phyloP scores from a whole-genome alignment of 2,329 filamentous ascomycete species.

The Macrophomina phaseolina region DNA sequence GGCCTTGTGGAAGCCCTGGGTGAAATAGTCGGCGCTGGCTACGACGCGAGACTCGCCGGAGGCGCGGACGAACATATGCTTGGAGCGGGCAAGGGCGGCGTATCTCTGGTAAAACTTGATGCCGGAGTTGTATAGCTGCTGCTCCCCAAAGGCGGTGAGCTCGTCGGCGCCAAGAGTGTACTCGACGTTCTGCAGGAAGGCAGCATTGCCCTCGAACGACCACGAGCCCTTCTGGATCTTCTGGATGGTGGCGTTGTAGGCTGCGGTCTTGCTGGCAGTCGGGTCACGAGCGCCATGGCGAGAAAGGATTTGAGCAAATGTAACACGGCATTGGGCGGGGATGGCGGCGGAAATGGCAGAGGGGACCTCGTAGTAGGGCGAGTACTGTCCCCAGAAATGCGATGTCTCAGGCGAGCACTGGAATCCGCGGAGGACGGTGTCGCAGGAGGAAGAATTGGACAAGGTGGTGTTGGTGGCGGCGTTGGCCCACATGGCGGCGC shows the following conservation, averaged over 20 bases:
- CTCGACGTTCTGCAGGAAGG: conserved; percentile 73
- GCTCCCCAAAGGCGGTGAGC: conserved; percentile 70
- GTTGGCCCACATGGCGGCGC: conserved; percentile 14
- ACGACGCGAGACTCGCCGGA: conserved; percentile 74
- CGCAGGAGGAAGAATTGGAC: conserved; percentile 50
- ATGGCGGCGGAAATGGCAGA: conserved; percentile 66
- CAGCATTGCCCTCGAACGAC: conserved; percentile 64
- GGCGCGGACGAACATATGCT: conserved; percentile 73
- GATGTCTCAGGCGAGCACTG: conserved; percentile 67
- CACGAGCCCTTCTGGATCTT: conserved; percentile 66
- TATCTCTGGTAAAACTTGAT: conserved; percentile 79
- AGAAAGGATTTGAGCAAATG: conserved; percentile 80
- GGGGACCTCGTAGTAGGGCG: conserved; percentile 78
- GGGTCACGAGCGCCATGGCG: conserved; percentile 86
- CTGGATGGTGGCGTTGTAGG: conserved; percentile 68
- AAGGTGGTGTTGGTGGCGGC: neutral
- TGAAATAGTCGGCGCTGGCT: conserved; percentile 76
- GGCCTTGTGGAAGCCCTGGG: conserved; percentile 67
- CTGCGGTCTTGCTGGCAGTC: conserved; percentile 68
- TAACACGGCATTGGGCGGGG: conserved; percentile 73
- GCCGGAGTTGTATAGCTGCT: conserved; percentile 76
- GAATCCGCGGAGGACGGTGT: conserved; percentile 63
- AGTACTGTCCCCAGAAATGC: conserved; percentile 85
- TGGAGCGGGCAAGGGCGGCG: conserved; percentile 60
- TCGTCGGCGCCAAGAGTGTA: conserved; percentile 75